Percentiles rank a stretch among this genome's conserved stretches.
These are phyloP conservation scores for Gossypium thurberi DNA, from an alignment of 345 rosid species.

Conservation along the genomic window DNA sequence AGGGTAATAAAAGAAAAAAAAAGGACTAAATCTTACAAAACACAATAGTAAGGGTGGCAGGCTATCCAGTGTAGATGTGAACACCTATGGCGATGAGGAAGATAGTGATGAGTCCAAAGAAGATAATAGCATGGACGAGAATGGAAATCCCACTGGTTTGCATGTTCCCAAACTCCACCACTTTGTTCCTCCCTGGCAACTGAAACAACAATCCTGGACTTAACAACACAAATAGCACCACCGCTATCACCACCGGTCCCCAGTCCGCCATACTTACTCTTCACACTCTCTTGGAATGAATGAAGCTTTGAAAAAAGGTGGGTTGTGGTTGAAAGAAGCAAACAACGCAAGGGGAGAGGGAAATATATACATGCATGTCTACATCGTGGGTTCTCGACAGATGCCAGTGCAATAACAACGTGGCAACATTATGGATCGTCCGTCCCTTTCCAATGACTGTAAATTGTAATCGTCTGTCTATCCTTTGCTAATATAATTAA, in stretches of 20 bases:
- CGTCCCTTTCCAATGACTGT: background rate
- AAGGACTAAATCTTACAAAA: background rate
- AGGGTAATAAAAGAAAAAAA: background rate
- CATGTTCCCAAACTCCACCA: conserved; percentile 64
- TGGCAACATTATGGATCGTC: conserved; percentile 11
- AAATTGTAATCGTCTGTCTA: background rate
- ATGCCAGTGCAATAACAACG: conserved; percentile 3
- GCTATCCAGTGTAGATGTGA: conserved; percentile 61
- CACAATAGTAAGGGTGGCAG: background rate
- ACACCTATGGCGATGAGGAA: conserved; percentile 63
- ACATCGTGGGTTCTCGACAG: too few species aligned
- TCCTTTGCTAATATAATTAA: background rate
- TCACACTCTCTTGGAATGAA: too few species aligned
- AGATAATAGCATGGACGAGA: conserved; percentile 68
- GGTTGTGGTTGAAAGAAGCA: too few species aligned
- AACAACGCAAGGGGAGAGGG: too few species aligned
- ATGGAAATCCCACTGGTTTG: conserved; percentile 72
- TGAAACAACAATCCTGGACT: conserved; percentile 82
- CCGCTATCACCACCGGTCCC: conserved; percentile 89
- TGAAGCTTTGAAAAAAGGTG: too few species aligned
- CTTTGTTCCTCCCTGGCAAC: conserved; percentile 56
- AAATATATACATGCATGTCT: too few species aligned
- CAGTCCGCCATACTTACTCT: conserved; percentile 63
- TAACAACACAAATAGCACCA: conserved; percentile 70
- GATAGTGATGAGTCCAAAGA: conserved; percentile 75